phyloP scores from a whole-genome alignment of 768 basidiomycete species.

The Boletellus emodensis region DNA sequence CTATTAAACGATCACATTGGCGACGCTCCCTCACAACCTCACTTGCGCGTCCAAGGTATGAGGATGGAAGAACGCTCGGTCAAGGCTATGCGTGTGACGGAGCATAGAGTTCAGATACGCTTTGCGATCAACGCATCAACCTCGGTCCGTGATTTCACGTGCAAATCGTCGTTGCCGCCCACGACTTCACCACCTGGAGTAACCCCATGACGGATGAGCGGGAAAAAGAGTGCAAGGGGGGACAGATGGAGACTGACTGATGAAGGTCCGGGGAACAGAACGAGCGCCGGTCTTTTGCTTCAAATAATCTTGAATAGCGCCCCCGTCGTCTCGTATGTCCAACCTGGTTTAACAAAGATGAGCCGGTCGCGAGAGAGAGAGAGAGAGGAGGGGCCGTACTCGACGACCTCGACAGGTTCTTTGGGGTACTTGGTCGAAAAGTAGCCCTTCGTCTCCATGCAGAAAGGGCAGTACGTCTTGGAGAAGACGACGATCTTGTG shows the following conservation, averaged over 20 bases:
- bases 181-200: slow-evolving; percentile 17
- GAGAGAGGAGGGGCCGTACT: slow-evolving; percentile 40
- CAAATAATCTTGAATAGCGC: slow-evolving; percentile 65
- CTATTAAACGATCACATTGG: no score
- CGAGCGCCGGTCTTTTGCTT: slow-evolving; percentile 57
- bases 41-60: slow-evolving; percentile 1
- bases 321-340: slow-evolving; percentile 54
- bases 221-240: background rate
- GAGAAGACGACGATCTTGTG: slow-evolving; percentile 60
- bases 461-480: slow-evolving; percentile 55
- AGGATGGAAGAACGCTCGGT: background rate
- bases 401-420: slow-evolving; percentile 38
- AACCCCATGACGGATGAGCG: background rate
- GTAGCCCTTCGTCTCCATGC: slow-evolving; percentile 45
- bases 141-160: background rate
- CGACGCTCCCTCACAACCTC: background rate
- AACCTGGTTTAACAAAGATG: slow-evolving; percentile 35
- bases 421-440: slow-evolving; percentile 39
- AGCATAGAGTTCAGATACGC: background rate
- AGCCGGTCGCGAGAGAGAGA: background rate
- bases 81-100: background rate
- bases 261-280: slow-evolving; percentile 76
- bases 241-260: slow-evolving; percentile 43
- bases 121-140: slow-evolving; percentile 12
- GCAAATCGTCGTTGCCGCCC: slow-evolving; percentile 21